Evolutionary conservation across 495 filamentous ascomycete genomes (phyloP).

Genomic region (Talaromyces stipitatus): DNA sequence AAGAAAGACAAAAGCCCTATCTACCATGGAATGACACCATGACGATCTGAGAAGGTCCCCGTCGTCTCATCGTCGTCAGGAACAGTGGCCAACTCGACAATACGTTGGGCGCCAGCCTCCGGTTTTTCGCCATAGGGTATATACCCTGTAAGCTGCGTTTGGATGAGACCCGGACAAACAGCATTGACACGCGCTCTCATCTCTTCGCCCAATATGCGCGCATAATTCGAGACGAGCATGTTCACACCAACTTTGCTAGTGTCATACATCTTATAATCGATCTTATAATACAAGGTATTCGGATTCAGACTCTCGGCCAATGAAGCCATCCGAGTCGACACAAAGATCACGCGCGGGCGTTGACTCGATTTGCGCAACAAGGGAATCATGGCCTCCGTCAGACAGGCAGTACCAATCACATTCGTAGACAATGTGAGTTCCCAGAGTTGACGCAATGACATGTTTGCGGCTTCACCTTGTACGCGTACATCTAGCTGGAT

Average conservation of each 20-base stretch:
- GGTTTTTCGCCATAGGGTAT: neutral
- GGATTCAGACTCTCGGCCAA: slow-evolving; percentile 13
- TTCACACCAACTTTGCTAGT: slow-evolving; percentile 23
- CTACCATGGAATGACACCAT: slow-evolving; percentile 2
- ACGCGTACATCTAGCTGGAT: neutral
- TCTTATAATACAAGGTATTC: slow-evolving; percentile 6
- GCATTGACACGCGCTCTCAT: slow-evolving; percentile 3
- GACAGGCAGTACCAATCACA: slow-evolving; percentile 14
- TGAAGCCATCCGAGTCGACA: slow-evolving; percentile 17
- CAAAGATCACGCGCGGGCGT: slow-evolving; percentile 20
- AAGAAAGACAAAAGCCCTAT: neutral
- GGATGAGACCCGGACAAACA: slow-evolving; percentile 6
- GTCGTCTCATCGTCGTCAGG: neutral
- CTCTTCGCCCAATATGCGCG: slow-evolving; percentile 22
- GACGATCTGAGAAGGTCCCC: slow-evolving; percentile 1
- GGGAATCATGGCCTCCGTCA: slow-evolving; percentile 21
- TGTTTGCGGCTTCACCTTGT: neutral
- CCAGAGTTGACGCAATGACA: slow-evolving; percentile 14
- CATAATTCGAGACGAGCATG: slow-evolving; percentile 15
- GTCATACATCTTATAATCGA: slow-evolving; percentile 13
- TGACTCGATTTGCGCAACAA: slow-evolving; percentile 20
- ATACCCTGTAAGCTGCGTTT: neutral
- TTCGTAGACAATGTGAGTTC: slow-evolving; percentile 20
- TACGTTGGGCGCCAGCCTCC: slow-evolving; percentile 1
- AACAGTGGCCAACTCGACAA: slow-evolving; percentile 3